Evolutionary conservation across 2,329 filamentous ascomycete genomes (phyloP).

Genomic region (Lecanoromycetidae sp.): DNA sequence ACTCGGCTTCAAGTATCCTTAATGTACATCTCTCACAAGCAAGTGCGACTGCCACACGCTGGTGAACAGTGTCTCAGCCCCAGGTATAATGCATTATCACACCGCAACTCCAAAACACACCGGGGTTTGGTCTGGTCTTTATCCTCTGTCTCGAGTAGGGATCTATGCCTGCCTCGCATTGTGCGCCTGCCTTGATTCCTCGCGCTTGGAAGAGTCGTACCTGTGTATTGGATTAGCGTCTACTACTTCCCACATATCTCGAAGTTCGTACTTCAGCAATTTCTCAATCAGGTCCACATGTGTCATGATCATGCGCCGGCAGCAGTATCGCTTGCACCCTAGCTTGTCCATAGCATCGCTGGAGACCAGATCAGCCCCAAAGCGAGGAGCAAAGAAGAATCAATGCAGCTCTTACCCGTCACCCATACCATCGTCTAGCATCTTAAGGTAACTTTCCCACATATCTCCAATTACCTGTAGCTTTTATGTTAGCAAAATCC

Average conservation of each 20-base stretch:
- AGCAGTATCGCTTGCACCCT: conserved; percentile 92
- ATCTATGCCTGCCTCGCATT: too few species aligned
- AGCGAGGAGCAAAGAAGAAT: neutral
- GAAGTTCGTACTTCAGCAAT: conserved; percentile 60
- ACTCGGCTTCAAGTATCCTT: too few species aligned
- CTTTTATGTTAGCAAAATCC: too few species aligned
- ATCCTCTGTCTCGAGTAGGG: too few species aligned
- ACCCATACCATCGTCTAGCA: conserved; percentile 64
- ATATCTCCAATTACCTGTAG: conserved; percentile 84
- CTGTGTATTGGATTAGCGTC: conserved; percentile 21
- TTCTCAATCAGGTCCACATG: conserved; percentile 99
- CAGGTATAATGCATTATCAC: too few species aligned
- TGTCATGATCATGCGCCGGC: conserved; percentile 98
- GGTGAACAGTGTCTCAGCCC: too few species aligned
- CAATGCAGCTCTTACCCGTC: conserved; percentile 51
- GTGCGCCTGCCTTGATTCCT: neutral
- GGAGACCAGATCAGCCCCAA: conserved; percentile 11
- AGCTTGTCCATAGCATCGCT: conserved; percentile 95
- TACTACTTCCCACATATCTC: neutral
- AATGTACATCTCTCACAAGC: too few species aligned
- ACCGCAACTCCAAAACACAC: too few species aligned
- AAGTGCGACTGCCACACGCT: too few species aligned
- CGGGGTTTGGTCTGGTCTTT: too few species aligned
- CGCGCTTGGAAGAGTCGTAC: conserved; percentile 39
- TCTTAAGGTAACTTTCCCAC: conserved; percentile 87